Base-by-base conservation (phyloP, 441 rosid species). In the Arabidopsis lyrata region DNA sequence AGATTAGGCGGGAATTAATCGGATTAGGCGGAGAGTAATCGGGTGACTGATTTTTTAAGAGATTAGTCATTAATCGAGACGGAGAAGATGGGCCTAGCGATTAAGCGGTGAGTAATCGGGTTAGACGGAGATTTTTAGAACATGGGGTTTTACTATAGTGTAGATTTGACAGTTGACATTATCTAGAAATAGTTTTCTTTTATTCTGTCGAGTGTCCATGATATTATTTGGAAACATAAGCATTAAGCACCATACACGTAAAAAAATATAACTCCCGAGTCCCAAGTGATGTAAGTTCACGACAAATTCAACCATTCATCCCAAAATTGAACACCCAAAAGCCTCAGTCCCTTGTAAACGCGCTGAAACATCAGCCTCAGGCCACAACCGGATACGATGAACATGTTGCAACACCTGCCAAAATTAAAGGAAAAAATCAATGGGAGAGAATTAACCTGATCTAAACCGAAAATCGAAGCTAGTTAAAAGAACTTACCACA, bases 321-420 rank as follows among this genome's bases (percentile, higher is more conserved):
- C 35, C n/a, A 69, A 41, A 55, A 55, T 31, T 14, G 7, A 56
- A 22, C 39, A 10, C 11, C 16, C 38, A 66, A 9, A 67, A 47
- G 31, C n/a, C 44, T 4, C 3, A 29, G 31, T 56, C 52, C 8
- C 8, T 55, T 66, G 63, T 48, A 62, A 41, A 41, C n/a, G n/a
- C 6, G 45, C 36, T 57, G 22, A 13, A 62, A 45, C 42, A 52
- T 80, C 82, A 89, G 13, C 42, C 55, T 80, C 82, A 89, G 13
- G 91, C 91, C 35, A 93, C 92, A 57, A 87, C 15, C 0, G 98
- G 97, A 78, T 91, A 93, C 15, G 98, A 88, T 66, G 97, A 93
- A 71, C 97, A 93, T 34, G 97, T 89, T 60, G 98, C 89, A 58
- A 93, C 68, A 70, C 98, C 96, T 93, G 74, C 75, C 64, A 64